phyloP scores from a whole-genome alignment of 2,329 filamentous ascomycete species.

The Fusarium dlaminii region DNA sequence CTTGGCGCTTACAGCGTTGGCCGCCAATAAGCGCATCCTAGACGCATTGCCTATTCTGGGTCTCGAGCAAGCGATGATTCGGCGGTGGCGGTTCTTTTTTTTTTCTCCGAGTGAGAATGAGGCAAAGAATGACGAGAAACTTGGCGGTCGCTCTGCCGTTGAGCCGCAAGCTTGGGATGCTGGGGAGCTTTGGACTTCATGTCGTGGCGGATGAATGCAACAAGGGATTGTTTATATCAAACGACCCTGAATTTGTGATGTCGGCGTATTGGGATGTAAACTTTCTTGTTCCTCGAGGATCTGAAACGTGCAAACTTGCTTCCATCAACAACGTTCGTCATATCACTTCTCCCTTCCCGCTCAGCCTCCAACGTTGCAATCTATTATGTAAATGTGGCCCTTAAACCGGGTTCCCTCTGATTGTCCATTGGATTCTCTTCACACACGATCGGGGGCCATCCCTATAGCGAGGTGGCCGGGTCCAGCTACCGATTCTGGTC shows the following conservation, averaged over 20 bases:
- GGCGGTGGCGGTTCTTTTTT: neutral
- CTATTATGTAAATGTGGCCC: conserved; percentile 5
- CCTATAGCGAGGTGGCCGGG: neutral
- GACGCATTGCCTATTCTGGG: conserved; percentile 24
- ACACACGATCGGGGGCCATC: conserved; percentile 6
- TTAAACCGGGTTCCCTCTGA: neutral
- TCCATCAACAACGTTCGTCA: neutral
- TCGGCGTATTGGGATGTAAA: neutral
- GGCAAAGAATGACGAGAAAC: conserved; percentile 13
- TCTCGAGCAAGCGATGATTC: conserved; percentile 12
- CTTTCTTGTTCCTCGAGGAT: neutral
- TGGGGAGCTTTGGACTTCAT: conserved; percentile 1
- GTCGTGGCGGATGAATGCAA: neutral
- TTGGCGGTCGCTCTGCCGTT: conserved; percentile 27
- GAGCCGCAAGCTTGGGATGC: conserved; percentile 18
- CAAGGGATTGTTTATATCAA: neutral
- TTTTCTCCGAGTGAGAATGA: conserved; percentile 1
- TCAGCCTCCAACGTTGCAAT: neutral
- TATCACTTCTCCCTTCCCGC: neutral
- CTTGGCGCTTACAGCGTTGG: conserved; percentile 11
- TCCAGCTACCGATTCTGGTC: conserved; percentile 4
- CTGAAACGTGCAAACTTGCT: neutral
- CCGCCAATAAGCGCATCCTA: conserved; percentile 23
- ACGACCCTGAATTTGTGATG: neutral
- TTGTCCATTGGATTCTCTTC: neutral